Percentiles rank a stretch among this genome's conserved stretches.
Evolutionary conservation across 1,284 basidiomycete genomes (phyloP).

Genomic region (Pascua guehoae): DNA sequence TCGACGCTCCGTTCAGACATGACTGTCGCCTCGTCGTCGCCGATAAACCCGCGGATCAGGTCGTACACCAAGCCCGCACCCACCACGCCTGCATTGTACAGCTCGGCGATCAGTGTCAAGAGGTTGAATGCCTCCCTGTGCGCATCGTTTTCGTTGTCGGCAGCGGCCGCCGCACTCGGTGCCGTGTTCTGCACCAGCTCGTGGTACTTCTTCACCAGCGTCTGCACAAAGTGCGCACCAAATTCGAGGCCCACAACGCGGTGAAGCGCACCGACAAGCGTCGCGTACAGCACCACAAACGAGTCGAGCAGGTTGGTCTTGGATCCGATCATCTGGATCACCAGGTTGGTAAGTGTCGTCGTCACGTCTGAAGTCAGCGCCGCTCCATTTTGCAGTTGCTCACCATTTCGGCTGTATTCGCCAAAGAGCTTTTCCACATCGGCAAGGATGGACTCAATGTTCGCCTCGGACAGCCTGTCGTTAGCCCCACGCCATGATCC

Average conservation of each 20-base stretch:
- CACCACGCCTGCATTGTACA: conserved; percentile 94
- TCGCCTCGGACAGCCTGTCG: conserved; percentile 79
- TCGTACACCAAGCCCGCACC: conserved; percentile 86
- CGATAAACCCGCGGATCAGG: conserved; percentile 73
- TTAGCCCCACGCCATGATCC: not conserved
- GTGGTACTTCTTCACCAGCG: conserved; percentile 26
- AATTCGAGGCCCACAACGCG: conserved; percentile 86
- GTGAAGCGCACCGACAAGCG: conserved; percentile 78
- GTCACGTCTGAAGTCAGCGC: conserved; percentile 65
- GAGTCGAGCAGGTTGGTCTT: conserved; percentile 82
- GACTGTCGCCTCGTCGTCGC: conserved; percentile 37
- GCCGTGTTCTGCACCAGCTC: conserved; percentile 2
- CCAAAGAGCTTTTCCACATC: conserved; percentile 76
- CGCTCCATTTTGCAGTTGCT: conserved; percentile 15
- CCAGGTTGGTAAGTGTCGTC: conserved; percentile 68
- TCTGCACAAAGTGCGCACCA: conserved; percentile 60
- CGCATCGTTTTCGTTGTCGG: conserved; percentile 15
- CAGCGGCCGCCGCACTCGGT: conserved; percentile 6
- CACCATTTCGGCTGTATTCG: conserved; percentile 75
- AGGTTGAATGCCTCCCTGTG: conserved; percentile 84
- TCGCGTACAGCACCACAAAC: conserved; percentile 86
- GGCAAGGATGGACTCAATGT: conserved; percentile 74
- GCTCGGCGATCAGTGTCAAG: conserved; percentile 77
- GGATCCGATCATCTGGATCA: conserved; percentile 77
- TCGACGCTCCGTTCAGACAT: conserved; percentile 80